Conservation (phyloP, 257 asterid genomes). For the Oldenlandia corymbosa region DNA sequence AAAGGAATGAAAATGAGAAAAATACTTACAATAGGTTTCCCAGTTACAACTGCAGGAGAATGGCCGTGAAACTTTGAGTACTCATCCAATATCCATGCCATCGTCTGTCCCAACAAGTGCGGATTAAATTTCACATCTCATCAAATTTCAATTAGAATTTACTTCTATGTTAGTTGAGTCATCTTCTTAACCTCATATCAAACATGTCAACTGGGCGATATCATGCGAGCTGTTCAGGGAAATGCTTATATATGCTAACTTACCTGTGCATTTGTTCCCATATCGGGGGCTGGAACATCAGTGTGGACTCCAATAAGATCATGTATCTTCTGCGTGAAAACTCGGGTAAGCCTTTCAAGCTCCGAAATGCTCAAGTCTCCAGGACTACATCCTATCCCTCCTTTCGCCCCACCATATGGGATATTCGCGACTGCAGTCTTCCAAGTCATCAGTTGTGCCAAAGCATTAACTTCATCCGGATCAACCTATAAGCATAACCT, state of each 20-base stretch:
- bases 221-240: neutral
- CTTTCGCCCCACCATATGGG: slow-evolving; percentile 97
- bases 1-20: neutral
- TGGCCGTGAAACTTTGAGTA: slow-evolving; percentile 64
- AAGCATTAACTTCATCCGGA: slow-evolving; percentile 90
- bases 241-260: neutral
- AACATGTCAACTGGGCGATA: neutral
- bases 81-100: slow-evolving; percentile 77
- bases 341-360: slow-evolving; percentile 63
- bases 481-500: slow-evolving; percentile 51
- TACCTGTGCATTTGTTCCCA: slow-evolving; percentile 62
- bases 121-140: neutral
- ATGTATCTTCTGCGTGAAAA: slow-evolving; percentile 58
- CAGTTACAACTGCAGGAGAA: slow-evolving; percentile 67
- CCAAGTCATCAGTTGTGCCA: slow-evolving; percentile 97
- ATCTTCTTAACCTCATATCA: neutral
- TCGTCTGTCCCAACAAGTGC: slow-evolving; percentile 38
- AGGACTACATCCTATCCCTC: slow-evolving; percentile 89
- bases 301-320: slow-evolving; percentile 54
- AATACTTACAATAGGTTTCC: slow-evolving; percentile 52
- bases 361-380: slow-evolving; percentile 62
- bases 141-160: slow-evolving; percentile 1
- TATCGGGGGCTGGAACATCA: slow-evolving; percentile 70
- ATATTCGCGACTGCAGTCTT: slow-evolving; percentile 94
- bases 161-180: neutral